phyloP scores from a whole-genome alignment of 148 eudicot species.

The Rhododendron williamsianum region DNA sequence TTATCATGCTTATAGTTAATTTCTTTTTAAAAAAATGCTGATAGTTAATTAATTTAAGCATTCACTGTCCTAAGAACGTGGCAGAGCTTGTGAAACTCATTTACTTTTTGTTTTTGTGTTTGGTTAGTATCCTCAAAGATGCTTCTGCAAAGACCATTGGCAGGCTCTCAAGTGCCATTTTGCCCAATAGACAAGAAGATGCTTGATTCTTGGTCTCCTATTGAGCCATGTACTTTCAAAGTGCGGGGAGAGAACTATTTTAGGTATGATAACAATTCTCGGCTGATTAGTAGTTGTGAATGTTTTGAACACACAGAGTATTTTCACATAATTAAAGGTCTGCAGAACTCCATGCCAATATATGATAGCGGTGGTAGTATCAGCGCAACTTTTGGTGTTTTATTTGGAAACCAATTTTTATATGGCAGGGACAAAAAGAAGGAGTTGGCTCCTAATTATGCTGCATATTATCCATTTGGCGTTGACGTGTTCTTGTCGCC shows the following conservation, averaged over 20 bases:
- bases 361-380: neutral
- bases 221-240: conserved; percentile 66
- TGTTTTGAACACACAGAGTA: neutral
- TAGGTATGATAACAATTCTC: conserved; percentile 38
- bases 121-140: conserved; percentile 73
- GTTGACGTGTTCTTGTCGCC: conserved; percentile 82
- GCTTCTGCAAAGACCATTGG: conserved; percentile 75
- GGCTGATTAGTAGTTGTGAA: neutral
- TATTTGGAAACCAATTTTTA: neutral
- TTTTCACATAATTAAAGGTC: neutral
- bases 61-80: neutral
- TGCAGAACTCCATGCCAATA: neutral
- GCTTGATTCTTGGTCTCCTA: conserved; percentile 77
- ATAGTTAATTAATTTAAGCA: neutral
- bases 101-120: neutral
- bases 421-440: conserved; percentile 83
- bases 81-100: neutral
- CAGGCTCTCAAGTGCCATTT: conserved; percentile 89
- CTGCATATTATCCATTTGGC: conserved; percentile 86
- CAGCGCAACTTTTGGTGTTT: neutral
- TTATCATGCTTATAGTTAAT: neutral
- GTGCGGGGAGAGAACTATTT: conserved; percentile 80
- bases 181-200: conserved; percentile 74
- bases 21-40: neutral
- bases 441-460: conserved; percentile 60